phyloP scores from a whole-genome alignment of 257 asterid species.

The Solanum lignicaule region DNA sequence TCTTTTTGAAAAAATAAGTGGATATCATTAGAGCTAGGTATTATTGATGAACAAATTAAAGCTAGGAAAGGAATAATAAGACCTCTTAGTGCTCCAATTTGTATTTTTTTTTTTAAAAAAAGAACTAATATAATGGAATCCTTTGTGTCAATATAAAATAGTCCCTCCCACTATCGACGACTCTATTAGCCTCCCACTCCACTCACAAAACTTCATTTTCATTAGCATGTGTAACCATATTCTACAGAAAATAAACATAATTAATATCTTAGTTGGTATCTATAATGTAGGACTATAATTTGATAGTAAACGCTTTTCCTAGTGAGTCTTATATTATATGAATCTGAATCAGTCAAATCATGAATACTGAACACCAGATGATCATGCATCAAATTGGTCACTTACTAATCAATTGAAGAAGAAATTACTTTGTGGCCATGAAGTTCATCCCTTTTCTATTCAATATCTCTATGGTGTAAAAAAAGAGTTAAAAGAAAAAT shows the following conservation, averaged over 20 bases:
- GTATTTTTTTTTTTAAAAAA: background rate
- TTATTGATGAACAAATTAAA: background rate
- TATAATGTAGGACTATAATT: background rate
- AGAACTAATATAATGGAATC: conserved; percentile 27
- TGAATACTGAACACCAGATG: background rate
- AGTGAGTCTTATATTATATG: background rate
- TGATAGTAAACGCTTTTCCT: background rate
- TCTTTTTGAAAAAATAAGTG: background rate
- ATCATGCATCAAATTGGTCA: background rate
- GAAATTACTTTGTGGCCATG: background rate
- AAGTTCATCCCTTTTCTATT: background rate
- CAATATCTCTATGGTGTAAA: background rate
- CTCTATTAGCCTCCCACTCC: conserved; percentile 20
- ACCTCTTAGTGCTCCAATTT: conserved; percentile 40
- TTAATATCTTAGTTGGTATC: background rate
- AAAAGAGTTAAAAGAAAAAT: background rate
- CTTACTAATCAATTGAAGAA: background rate
- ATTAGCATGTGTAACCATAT: background rate
- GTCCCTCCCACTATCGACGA: conserved; percentile 39
- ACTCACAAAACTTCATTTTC: conserved; percentile 14
- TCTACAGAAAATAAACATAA: background rate
- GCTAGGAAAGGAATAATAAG: background rate
- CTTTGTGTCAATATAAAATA: conserved; percentile 43
- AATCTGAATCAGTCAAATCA: background rate
- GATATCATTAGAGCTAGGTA: background rate